Percentiles rank a stretch among this genome's conserved stretches.
These are phyloP conservation scores for Mallotus japonicus DNA, from an alignment of 441 rosid species.

Conservation along the genomic window DNA sequence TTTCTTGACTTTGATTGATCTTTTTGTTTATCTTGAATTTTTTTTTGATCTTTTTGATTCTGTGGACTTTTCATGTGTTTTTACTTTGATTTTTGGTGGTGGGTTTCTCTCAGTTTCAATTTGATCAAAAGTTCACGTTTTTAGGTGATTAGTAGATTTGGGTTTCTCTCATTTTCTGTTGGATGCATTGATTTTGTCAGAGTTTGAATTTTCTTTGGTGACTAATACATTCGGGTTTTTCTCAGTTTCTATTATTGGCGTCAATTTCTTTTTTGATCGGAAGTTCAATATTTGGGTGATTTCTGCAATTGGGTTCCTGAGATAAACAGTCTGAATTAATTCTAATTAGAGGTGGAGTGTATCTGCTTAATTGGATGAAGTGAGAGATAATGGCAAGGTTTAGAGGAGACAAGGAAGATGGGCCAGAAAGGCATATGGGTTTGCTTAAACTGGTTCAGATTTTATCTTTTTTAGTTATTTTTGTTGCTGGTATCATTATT, in stretches of 20 bases:
- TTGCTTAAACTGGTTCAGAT: slow-evolving; percentile 66
- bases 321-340: neutral
- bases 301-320: neutral
- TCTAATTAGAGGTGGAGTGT: neutral
- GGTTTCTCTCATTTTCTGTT: neutral
- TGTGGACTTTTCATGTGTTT: neutral
- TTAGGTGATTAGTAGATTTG: neutral
- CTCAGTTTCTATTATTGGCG: too few relatives aligned
- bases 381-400: slow-evolving; percentile 25
- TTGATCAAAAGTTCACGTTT: too few relatives aligned
- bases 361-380: neutral
- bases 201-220: neutral
- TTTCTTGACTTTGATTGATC: neutral
- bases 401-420: slow-evolving; percentile 56
- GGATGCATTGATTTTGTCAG: neutral
- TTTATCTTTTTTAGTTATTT: slow-evolving; percentile 68
- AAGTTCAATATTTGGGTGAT: neutral
- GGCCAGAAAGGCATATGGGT: slow-evolving; percentile 47
- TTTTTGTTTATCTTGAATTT: neutral
- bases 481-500: slow-evolving; percentile 72
- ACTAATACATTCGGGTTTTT: neutral
- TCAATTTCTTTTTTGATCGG: neutral
- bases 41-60: neutral
- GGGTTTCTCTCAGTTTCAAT: neutral
- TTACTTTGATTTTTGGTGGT: neutral